phyloP scores from a whole-genome alignment of 2,329 filamentous ascomycete species.

The Knoxdaviesia proteae region DNA sequence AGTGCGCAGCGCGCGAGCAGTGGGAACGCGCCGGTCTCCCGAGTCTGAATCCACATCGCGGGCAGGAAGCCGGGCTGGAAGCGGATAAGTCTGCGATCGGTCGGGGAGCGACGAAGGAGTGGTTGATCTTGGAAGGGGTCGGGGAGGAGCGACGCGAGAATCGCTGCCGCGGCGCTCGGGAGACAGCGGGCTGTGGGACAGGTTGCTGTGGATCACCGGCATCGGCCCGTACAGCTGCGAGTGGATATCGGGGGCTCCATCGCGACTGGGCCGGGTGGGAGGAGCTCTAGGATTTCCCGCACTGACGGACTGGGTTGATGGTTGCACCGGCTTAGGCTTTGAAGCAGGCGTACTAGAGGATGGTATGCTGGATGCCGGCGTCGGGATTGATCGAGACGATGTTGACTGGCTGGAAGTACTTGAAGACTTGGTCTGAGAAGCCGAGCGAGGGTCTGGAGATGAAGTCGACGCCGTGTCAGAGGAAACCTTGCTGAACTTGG shows the following conservation, averaged over 20 bases:
- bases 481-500: slow-evolving; percentile 14
- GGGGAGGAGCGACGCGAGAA: slow-evolving; percentile 9
- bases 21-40: too few species aligned
- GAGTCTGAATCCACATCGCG: too few species aligned
- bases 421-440: too few species aligned
- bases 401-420: too few species aligned
- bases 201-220: slow-evolving; percentile 41
- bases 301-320: too few species aligned
- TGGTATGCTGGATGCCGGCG: too few species aligned
- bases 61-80: too few species aligned
- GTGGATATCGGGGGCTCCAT: slow-evolving; percentile 43
- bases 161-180: slow-evolving; percentile 24
- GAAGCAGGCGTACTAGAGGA: too few species aligned
- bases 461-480: too few species aligned
- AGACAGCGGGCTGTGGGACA: slow-evolving; percentile 25
- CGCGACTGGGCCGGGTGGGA: slow-evolving; percentile 44
- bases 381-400: too few species aligned
- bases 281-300: slow-evolving; percentile 10
- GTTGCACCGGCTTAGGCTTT: too few species aligned
- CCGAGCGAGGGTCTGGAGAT: too few species aligned
- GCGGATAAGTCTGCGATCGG: slow-evolving; percentile 6
- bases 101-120: slow-evolving; percentile 14
- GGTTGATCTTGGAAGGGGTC: slow-evolving; percentile 14
- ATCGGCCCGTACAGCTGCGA: slow-evolving; percentile 28
- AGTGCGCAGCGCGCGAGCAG: slow-evolving; percentile 14